phyloP scores from a whole-genome alignment of 2,329 filamentous ascomycete species.

The Diaporthe caulivora region DNA sequence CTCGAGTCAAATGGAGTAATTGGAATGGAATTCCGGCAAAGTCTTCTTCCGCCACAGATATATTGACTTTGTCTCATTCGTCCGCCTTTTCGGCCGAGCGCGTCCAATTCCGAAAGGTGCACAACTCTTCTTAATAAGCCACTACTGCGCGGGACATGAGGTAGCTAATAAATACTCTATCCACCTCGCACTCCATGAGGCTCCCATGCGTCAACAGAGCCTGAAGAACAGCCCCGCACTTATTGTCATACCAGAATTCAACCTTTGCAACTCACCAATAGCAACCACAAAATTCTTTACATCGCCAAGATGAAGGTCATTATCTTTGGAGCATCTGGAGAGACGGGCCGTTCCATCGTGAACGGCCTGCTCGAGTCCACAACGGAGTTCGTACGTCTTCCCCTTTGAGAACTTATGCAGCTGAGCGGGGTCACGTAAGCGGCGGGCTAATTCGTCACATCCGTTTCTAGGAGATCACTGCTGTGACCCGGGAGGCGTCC shows the following conservation, averaged over 20 bases:
- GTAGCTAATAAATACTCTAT: background rate
- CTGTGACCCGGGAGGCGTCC: slow-evolving; percentile 60
- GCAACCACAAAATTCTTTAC: background rate
- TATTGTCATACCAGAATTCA: background rate
- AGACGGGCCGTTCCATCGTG: slow-evolving; percentile 21
- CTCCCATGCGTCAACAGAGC: background rate
- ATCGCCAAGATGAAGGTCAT: slow-evolving; percentile 21
- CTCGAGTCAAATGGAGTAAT: background rate
- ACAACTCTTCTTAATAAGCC: background rate
- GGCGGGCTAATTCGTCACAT: background rate
- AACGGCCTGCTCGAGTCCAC: slow-evolving; percentile 48
- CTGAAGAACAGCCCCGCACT: background rate
- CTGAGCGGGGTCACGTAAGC: background rate
- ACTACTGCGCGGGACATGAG: background rate
- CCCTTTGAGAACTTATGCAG: background rate
- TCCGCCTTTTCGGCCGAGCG: background rate
- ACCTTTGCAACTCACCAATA: no score
- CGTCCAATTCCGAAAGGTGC: background rate
- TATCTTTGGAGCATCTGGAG: slow-evolving; percentile 27
- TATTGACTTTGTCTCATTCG: background rate
- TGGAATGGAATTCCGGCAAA: background rate
- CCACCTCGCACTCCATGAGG: background rate
- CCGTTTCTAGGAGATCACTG: slow-evolving; percentile 57
- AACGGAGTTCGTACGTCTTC: slow-evolving; percentile 45
- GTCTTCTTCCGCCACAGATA: background rate